phyloP scores from a whole-genome alignment of 768 basidiomycete genomes.

The Collybia mongolica region DNA sequence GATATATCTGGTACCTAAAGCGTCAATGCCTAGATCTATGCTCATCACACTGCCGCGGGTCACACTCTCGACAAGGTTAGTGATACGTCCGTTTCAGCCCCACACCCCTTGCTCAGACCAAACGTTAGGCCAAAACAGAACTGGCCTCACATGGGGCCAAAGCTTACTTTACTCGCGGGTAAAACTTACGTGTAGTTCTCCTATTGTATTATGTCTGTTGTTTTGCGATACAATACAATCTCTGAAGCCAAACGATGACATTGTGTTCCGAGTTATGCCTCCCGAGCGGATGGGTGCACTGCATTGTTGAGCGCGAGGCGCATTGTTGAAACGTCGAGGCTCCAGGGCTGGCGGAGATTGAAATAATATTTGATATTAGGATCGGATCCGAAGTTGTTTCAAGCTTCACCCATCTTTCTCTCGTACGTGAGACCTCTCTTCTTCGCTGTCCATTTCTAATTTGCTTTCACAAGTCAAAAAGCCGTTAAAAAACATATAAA shows the following conservation, averaged over 20 bases:
- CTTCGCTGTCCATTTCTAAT: conserved; percentile 15
- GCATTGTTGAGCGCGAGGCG: background rate
- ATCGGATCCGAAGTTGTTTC: background rate
- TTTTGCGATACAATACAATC: background rate
- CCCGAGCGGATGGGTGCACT: background rate
- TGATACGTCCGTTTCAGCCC: conserved; percentile 1
- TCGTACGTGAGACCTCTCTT: conserved; percentile 48
- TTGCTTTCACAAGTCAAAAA: conserved; percentile 52
- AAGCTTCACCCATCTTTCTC: conserved; percentile 1
- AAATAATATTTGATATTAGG: background rate
- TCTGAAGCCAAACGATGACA: too few relatives aligned
- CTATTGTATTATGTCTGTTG: background rate
- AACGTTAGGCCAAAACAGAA: conserved; percentile 73
- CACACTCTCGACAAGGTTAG: conserved; percentile 85
- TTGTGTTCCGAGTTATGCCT: too few relatives aligned
- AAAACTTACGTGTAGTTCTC: conserved; percentile 20
- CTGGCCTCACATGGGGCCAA: conserved; percentile 83
- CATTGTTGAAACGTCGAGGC: background rate
- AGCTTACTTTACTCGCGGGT: conserved; percentile 85
- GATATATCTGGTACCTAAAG: conserved; percentile 10
- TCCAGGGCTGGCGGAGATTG: conserved; percentile 1
- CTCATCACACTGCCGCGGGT: conserved; percentile 77
- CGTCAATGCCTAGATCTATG: conserved; percentile 56
- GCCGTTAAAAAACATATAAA: conserved; percentile 72
- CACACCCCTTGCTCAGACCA: conserved; percentile 1